These are phyloP conservation scores for Cryphonectria nitschkei DNA, from an alignment of 2,329 filamentous ascomycete genomes.

Conservation along the genomic window DNA sequence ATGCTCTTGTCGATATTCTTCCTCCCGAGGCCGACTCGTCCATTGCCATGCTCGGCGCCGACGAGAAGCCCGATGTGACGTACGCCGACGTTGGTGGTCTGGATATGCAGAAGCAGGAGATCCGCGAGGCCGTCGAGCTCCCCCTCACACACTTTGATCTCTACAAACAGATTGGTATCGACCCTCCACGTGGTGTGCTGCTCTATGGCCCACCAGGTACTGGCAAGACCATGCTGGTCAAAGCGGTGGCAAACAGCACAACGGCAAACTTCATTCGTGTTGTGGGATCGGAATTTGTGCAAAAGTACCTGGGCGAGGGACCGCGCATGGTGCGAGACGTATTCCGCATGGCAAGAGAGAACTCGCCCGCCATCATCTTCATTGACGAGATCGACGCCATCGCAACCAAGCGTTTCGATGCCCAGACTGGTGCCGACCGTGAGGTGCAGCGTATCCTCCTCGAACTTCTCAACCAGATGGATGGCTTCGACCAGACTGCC, in stretches of 20 bases:
- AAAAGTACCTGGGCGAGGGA: conserved; percentile 97
- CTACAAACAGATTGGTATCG: conserved; percentile 99
- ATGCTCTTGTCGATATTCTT: conserved; percentile 95
- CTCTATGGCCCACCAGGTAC: conserved; percentile 96
- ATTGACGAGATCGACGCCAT: conserved; percentile 99
- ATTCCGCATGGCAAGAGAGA: conserved; percentile 98
- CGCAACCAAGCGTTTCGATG: conserved; percentile 98
- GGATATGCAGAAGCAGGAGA: conserved; percentile 99
- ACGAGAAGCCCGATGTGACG: conserved; percentile 98
- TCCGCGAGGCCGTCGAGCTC: conserved; percentile 94
- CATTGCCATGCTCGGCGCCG: conserved; percentile 94
- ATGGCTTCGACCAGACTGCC: conserved; percentile 97
- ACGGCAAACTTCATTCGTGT: conserved; percentile 98
- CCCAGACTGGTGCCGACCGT: conserved; percentile 95
- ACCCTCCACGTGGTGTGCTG: conserved; percentile 93
- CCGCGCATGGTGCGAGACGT: conserved; percentile 99
- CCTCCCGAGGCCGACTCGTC: conserved; percentile 99
- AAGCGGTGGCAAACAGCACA: conserved; percentile 97
- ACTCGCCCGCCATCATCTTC: conserved; percentile 98
- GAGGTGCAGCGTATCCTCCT: conserved; percentile 98
- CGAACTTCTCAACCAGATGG: conserved; percentile 98
- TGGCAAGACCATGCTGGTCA: conserved; percentile 96
- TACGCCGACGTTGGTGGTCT: conserved; percentile 97
- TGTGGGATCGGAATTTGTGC: conserved; percentile 96
- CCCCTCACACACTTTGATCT: conserved; percentile 97